phyloP scores from a whole-genome alignment of 192 early-diverging fungal genomes.

The Rhizophagus sp. region DNA sequence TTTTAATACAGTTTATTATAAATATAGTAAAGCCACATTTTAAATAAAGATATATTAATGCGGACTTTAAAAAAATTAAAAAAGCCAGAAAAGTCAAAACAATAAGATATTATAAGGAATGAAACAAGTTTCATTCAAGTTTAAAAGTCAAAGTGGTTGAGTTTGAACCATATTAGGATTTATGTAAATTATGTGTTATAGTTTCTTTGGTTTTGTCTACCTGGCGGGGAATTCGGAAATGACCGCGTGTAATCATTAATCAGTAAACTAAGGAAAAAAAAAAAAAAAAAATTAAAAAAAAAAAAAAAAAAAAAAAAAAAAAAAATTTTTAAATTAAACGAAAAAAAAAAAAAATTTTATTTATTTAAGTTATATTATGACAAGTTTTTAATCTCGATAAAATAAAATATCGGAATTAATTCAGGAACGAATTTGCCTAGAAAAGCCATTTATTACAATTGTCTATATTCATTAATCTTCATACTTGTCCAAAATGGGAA shows the following conservation, averaged over 20 bases:
- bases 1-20: background rate
- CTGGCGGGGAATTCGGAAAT: background rate
- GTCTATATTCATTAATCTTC: too few relatives aligned
- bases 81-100: background rate
- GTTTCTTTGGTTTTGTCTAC: background rate
- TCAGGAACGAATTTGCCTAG: too few relatives aligned
- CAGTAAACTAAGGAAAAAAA: background rate
- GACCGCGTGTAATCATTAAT: background rate
- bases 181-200: background rate
- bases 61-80: background rate
- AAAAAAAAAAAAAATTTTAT: background rate
- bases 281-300: background rate
- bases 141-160: background rate
- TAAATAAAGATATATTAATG: background rate
- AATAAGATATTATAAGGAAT: background rate
- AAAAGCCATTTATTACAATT: too few relatives aligned
- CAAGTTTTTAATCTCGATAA: too few relatives aligned
- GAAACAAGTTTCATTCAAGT: background rate
- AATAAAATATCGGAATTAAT: too few relatives aligned
- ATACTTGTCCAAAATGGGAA: too few relatives aligned
- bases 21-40: background rate
- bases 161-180: background rate
- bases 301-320: background rate
- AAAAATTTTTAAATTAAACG: too few relatives aligned
- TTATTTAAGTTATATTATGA: too few relatives aligned